Evolutionary conservation across 805 yeast genomes (phyloP).

Genomic region (Teunomyces gatunensis): DNA sequence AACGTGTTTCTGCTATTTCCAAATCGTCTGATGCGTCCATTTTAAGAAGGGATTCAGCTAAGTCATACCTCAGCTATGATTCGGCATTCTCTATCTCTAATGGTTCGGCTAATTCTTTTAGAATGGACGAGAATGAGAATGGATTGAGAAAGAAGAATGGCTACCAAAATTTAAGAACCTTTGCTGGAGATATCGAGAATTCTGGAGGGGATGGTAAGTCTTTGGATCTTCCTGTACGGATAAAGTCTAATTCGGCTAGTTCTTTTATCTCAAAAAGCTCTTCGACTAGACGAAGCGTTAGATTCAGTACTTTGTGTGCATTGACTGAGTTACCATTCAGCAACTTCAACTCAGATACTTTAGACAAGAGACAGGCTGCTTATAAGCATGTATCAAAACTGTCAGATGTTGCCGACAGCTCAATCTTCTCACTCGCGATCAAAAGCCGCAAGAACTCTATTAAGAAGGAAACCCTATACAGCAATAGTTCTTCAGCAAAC

Average conservation of each 20-base stretch:
- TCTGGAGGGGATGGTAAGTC: background rate
- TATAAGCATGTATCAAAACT: slow-evolving; percentile 18
- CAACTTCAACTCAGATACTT: slow-evolving; percentile 5
- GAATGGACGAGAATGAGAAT: slow-evolving; percentile 15
- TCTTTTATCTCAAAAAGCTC: slow-evolving; percentile 22
- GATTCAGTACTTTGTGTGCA: slow-evolving; percentile 38
- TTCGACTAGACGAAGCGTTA: slow-evolving; percentile 27
- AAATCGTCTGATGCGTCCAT: slow-evolving; percentile 33
- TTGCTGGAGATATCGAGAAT: slow-evolving; percentile 14
- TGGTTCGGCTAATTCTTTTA: slow-evolving; percentile 12
- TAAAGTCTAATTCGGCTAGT: slow-evolving; percentile 15
- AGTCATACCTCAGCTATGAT: slow-evolving; percentile 60
- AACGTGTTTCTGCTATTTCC: slow-evolving; percentile 20
- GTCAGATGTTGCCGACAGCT: slow-evolving; percentile 31
- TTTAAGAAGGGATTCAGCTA: slow-evolving; percentile 37
- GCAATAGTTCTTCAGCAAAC: slow-evolving; percentile 12
- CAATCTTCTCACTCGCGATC: slow-evolving; percentile 32
- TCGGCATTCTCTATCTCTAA: slow-evolving; percentile 46
- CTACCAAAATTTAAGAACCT: slow-evolving; percentile 44
- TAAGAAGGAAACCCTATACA: slow-evolving; percentile 8
- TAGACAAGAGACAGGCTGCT: slow-evolving; percentile 9
- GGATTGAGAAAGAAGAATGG: slow-evolving; percentile 50
- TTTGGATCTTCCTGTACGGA: slow-evolving; percentile 12
- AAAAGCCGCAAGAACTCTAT: slow-evolving; percentile 18
- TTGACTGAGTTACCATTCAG: slow-evolving; percentile 40